Evolutionary conservation across 768 basidiomycete genomes (phyloP).

Genomic region (Neoboletus magnificus): DNA sequence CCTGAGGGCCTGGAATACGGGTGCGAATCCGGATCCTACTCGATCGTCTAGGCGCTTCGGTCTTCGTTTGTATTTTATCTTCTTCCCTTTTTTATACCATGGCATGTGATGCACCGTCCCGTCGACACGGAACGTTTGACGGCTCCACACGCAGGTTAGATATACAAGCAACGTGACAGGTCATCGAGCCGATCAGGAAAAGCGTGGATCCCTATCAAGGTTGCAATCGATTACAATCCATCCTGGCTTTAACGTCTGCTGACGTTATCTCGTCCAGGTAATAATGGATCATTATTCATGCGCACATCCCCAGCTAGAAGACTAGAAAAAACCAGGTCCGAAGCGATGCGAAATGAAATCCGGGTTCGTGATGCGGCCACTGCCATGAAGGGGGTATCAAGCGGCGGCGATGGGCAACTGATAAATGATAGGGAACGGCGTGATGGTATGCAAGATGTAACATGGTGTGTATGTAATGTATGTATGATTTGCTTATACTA

Average conservation of each 20-base stretch:
- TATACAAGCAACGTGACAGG: neutral
- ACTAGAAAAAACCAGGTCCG: neutral
- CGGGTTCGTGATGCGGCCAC: neutral
- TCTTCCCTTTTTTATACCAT: neutral
- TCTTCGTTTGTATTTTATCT: neutral
- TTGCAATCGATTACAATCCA: neutral
- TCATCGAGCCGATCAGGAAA: constrained; percentile 14
- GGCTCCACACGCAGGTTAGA: neutral
- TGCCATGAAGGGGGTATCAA: neutral
- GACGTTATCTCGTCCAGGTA: constrained; percentile 3
- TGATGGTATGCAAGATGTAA: constrained; percentile 20
- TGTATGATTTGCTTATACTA: constrained; percentile 29
- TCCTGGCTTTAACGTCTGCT: neutral
- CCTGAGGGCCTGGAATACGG: neutral
- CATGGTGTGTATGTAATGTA: constrained; percentile 27
- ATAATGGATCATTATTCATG: neutral
- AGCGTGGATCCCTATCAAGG: constrained; percentile 11
- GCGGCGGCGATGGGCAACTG: constrained; percentile 3
- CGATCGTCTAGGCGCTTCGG: neutral
- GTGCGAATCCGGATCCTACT: neutral
- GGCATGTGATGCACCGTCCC: neutral
- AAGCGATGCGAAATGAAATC: constrained; percentile 11
- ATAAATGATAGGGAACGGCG: constrained; percentile 6
- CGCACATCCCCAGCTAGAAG: neutral
- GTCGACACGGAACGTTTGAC: neutral